Base-by-base conservation (phyloP, 768 basidiomycete genomes). In the Rhodocollybia butyracea region DNA sequence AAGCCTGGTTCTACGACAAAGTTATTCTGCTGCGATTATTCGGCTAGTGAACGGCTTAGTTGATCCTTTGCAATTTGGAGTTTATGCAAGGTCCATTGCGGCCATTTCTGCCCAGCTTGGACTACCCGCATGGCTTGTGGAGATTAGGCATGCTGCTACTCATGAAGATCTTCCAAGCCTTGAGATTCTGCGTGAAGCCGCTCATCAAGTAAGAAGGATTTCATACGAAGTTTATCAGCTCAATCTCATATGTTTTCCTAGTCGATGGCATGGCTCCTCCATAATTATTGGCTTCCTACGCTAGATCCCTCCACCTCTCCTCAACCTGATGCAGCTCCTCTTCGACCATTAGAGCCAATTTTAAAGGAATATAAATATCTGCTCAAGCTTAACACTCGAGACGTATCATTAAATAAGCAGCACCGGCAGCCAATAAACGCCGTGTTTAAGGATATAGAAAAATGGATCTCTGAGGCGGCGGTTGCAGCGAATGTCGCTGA, bases 31-130 rank as follows among this genome's bases (percentile, higher is more conserved):
- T 24, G 85, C 93, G 1, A 75, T 97, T 57, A 88, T 95, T 56
- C 77, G 96, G 30, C 83, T 98, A 60, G 91, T 98, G 60, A 99
- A 98, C 63, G 91, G 94, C 1, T 79, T 98, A 34, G 96, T 98
- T 6, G 97, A 99, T 64, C 94, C 95, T 13, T 76, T 97, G 11
- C 97, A 99, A 64, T 79, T 84, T 10, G 92, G 94, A 6, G 80
- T 82, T 19, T 98, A 90, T 65, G 96, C 97, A 2, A 79, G 94
- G 21, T 88, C 97, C 2, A 98, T 98, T 61, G 84, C 89, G 0
- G 84, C 88, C 38, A 90, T 99, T 58, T 94, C 96, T 1, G 75
- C 78, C 3, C 91, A 95, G 63, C 80, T 99, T 11, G 88, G 88
- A 0, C 75, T 99, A 1, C 96, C 97, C 0, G 71, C 78, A 0